A percentile compares a stretch with the other conserved stretches of the same genome.
These are phyloP conservation scores for Globisporangium uncinulatum DNA, from an alignment of 352 stramenopile genomes.

Conservation along the genomic window DNA sequence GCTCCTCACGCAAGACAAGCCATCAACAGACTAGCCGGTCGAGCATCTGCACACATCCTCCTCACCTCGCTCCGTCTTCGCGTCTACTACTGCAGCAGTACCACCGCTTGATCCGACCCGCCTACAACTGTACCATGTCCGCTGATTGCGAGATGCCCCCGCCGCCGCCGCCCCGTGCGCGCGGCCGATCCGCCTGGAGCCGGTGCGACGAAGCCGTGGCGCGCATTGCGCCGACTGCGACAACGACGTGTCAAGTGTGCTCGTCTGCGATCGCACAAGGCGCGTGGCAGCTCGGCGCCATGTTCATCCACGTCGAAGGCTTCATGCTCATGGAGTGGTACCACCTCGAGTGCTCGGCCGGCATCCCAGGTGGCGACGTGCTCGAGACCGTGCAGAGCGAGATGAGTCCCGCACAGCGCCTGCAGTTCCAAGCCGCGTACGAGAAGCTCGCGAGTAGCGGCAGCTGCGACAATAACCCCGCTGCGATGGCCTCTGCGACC, in stretches of 20 bases:
- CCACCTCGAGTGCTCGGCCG: conserved; percentile 55
- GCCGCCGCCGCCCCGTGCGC: conserved; percentile 29
- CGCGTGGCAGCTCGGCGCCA: conserved; percentile 71
- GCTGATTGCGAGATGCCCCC: conserved; percentile 38
- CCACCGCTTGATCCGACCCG: not conserved
- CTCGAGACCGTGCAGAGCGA: conserved; percentile 57
- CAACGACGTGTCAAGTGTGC: conserved; percentile 77
- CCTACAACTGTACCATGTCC: conserved; percentile 18
- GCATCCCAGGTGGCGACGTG: conserved; percentile 48
- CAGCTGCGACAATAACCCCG: not conserved
- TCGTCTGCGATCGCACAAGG: conserved; percentile 47
- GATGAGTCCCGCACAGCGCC: conserved; percentile 49
- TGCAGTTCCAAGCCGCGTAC: conserved; percentile 46
- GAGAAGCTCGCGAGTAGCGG: conserved; percentile 6
- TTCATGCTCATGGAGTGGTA: conserved; percentile 89
- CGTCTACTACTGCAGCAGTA: not conserved
- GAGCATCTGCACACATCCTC: too few relatives aligned
- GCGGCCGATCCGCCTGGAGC: conserved; percentile 61
- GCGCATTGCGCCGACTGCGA: conserved; percentile 61
- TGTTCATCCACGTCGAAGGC: conserved; percentile 82
- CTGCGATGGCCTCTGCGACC: conserved; percentile 10
- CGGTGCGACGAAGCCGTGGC: conserved; percentile 77
- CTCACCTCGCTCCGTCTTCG: too few relatives aligned
- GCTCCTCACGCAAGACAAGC: too few relatives aligned
- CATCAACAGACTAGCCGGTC: too few relatives aligned